phyloP scores from a whole-genome alignment of 495 filamentous ascomycete species.

The Annulohypoxylon nitens region DNA sequence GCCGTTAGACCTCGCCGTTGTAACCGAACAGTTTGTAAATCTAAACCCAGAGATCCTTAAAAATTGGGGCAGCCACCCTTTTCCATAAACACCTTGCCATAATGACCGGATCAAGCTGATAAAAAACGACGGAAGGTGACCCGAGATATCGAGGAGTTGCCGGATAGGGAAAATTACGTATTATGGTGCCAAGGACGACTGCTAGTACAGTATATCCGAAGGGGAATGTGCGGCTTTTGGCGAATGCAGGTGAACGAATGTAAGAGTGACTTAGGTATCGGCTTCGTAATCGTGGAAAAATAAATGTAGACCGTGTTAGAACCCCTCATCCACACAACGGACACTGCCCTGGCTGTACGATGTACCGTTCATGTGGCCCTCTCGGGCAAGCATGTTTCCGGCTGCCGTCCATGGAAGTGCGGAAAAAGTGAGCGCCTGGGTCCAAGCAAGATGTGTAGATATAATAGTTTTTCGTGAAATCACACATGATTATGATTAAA shows the following conservation, averaged over 20 bases:
- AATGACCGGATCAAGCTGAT: conserved; percentile 26
- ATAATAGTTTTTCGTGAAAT: conserved; percentile 82
- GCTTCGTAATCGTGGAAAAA: conserved; percentile 13
- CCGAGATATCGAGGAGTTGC: conserved; percentile 27
- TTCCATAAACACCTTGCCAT: conserved; percentile 27
- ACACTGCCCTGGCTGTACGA: conserved; percentile 76
- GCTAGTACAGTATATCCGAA: conserved; percentile 14
- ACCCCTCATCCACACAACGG: conserved; percentile 65
- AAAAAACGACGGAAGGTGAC: neutral
- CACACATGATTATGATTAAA: conserved; percentile 71
- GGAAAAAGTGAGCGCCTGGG: conserved; percentile 75
- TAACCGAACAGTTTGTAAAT: conserved; percentile 16
- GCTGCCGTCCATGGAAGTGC: conserved; percentile 73
- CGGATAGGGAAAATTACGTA: conserved; percentile 24
- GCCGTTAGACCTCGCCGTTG: conserved; percentile 12
- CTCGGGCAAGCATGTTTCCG: conserved; percentile 71
- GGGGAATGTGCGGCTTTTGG: conserved; percentile 13
- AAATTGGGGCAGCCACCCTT: conserved; percentile 26
- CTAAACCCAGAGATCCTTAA: conserved; percentile 21
- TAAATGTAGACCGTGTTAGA: neutral
- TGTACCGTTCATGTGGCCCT: conserved; percentile 81
- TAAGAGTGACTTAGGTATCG: neutral
- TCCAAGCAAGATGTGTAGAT: conserved; percentile 79
- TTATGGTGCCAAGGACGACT: conserved; percentile 28
- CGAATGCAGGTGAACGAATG: conserved; percentile 15